Base-by-base conservation (phyloP, 495 filamentous ascomycete genomes). In the Aspergillus nanangensis region DNA sequence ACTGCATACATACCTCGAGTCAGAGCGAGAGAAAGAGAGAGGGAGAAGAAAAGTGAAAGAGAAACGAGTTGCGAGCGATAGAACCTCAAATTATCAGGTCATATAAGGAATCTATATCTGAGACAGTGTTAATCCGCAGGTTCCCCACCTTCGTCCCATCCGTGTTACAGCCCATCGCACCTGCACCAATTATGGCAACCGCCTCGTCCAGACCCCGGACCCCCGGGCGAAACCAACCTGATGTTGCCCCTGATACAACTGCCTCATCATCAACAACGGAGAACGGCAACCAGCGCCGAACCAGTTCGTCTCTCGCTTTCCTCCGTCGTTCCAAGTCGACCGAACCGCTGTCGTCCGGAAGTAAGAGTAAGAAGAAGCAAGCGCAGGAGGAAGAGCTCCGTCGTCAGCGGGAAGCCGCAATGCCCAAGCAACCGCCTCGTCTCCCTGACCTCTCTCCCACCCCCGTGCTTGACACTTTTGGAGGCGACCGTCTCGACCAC, bases 321-420 rank as follows among this genome's bases (percentile, higher is more conserved):
- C 77, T 94, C 40, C 83, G 86, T 62, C 86, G 88, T 53, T 83
- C 80, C 56, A 93, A 88, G 69, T 92, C 88, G 34, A 83, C 82
- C 31, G 87, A 74, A 82, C 65, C 75, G 27, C 48, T 71, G 40
- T 50, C 67, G 5, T 78, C 88, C 8, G 75, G 77, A 35, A 69
- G 72, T 60, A 83, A 80, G 61, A 84, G 77, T 76, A 90, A 86
- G 72, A 86, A 81, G 58, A 67, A 73, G 8, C 70, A 77, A 34
- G 69, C 71, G 47, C 75, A 68, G 61, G 78, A 85, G 60, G 80
- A 85, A 55, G 84, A 88, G 59, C 71, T 82, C 41, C 78, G 78
- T 52, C 79, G 79, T 51, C 79, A 80, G 69, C 81, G 81, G 46
- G 76, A 80, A 56, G 80, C 84, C 35, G 72, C 83, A 33, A 75